Percentiles rank a stretch among this genome's conserved stretches.
phyloP scores from a whole-genome alignment of 1,139 yeast genomes.

The Hansenula sp. region DNA sequence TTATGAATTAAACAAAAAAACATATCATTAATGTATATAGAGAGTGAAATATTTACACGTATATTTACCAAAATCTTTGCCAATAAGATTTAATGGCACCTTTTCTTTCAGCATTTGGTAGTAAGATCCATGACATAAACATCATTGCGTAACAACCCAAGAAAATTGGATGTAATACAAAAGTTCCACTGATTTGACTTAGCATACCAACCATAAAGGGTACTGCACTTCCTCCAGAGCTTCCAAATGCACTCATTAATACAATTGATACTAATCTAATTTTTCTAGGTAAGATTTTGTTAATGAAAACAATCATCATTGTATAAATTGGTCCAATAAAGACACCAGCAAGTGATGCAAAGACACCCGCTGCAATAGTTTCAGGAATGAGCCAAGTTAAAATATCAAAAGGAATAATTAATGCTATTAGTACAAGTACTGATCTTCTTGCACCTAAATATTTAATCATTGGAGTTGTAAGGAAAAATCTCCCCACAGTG shows the following conservation, averaged over 20 bases:
- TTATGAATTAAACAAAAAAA: neutral
- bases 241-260: constrained; percentile 54
- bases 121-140: constrained; percentile 38
- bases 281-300: constrained; percentile 47
- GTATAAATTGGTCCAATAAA: constrained; percentile 55
- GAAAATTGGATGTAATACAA: constrained; percentile 50
- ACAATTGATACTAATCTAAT: constrained; percentile 51
- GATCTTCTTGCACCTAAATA: constrained; percentile 46
- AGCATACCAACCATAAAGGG: constrained; percentile 54
- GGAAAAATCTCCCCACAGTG: constrained; percentile 51
- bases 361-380: constrained; percentile 38
- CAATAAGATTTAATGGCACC: constrained; percentile 16
- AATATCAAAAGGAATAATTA: constrained; percentile 34
- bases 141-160: constrained; percentile 36
- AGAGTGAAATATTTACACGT: too few relatives aligned
- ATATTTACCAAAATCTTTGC: constrained; percentile 19
- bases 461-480: constrained; percentile 27
- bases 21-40: neutral
- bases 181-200: constrained; percentile 48
- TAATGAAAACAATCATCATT: constrained; percentile 43
- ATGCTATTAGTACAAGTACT: constrained; percentile 31
- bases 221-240: constrained; percentile 56
- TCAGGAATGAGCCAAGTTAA: constrained; percentile 44
- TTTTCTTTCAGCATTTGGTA: constrained; percentile 37
- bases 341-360: constrained; percentile 44